Base-by-base conservation (phyloP, 2,329 filamentous ascomycete species). In the Cladosporium sp. region DNA sequence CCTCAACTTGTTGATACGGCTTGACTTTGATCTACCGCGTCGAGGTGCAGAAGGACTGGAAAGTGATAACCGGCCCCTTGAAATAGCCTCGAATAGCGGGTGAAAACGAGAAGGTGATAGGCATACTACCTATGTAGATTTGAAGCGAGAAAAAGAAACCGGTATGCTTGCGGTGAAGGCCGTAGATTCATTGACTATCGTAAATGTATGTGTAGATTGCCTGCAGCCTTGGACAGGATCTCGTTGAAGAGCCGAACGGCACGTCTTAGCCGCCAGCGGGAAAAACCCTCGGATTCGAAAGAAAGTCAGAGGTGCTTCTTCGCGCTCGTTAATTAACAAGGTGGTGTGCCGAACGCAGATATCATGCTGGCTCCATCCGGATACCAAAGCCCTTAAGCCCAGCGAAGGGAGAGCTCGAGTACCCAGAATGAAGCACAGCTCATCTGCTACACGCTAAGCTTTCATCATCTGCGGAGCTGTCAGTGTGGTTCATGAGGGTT, bases 341-440 rank as follows among this genome's bases (percentile, higher is more conserved):
- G 86, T 84, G 80, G 80, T 95, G 92, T 96, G 93, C 89, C 92
- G 90, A 87, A 96, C 93, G 90, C 93, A 85, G 81, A 90, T 90
- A 84, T 97, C 93, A 98, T 82, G 78, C 82, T 86, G 75, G 81
- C 82, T 74, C 75, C 77, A 59, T 73, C 73, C 78, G 76, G 76
- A 72, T 83, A 80, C 75, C 74, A 80, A 79, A 79, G 86, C 89
- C 92, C 93, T 96, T 89, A 71, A 87, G 90, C 91, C 87, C 84
- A 76, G 74, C 80, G 75, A 82, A 82, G 83, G 85, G 86, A 96
- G 91, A 92, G 89, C 87, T 57, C 54, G 71, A 75, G 79, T 43
- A 48, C 45, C 44, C 46, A 43, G 48, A 33, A 43, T 50, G 48
- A 43, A 37, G 49, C 44, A 53, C 50, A 46, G 50, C 54, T 97